These are phyloP conservation scores for Globisporangium cylindrosporum DNA, from an alignment of 352 stramenopile species.

Conservation along the genomic window DNA sequence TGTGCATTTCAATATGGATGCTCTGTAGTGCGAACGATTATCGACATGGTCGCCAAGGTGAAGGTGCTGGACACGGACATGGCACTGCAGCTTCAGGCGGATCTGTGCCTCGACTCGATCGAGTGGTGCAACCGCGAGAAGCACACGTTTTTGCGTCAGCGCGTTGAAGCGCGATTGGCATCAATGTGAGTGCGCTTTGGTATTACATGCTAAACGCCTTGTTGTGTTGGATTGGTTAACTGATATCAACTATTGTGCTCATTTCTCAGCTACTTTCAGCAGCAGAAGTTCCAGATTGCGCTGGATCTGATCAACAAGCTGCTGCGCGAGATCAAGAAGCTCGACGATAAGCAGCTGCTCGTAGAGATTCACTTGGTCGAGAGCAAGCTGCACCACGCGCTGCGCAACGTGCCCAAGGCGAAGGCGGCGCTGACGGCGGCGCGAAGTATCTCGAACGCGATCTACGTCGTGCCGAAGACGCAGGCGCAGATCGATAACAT, in stretches of 20 bases:
- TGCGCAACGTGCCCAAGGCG: conserved; percentile 97
- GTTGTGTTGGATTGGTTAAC: background rate
- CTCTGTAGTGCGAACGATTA: conserved; percentile 91
- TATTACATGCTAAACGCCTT: background rate
- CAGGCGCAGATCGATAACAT: conserved; percentile 97
- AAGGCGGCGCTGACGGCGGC: conserved; percentile 96
- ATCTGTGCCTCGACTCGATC: conserved; percentile 96
- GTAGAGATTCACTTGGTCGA: conserved; percentile 99
- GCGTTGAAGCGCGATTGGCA: conserved; percentile 95
- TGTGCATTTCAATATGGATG: conserved; percentile 7
- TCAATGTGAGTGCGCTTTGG: conserved; percentile 51
- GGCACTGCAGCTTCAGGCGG: conserved; percentile 92
- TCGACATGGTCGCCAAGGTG: conserved; percentile 96
- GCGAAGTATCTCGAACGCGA: conserved; percentile 97
- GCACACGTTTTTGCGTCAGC: conserved; percentile 97
- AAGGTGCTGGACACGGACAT: conserved; percentile 84
- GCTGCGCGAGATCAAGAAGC: conserved; percentile 97
- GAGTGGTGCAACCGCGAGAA: conserved; percentile 93
- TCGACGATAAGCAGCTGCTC: conserved; percentile 99
- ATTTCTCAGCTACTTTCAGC: conserved; percentile 73
- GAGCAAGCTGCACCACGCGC: conserved; percentile 96
- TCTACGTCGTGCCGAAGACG: conserved; percentile 95
- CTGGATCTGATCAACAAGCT: conserved; percentile 94
- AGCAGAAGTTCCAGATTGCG: conserved; percentile 90
- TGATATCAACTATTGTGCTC: background rate